Percentiles rank a stretch among this genome's conserved stretches.
phyloP scores from a whole-genome alignment of 495 filamentous ascomycete species.

The Arthonia radiata region DNA sequence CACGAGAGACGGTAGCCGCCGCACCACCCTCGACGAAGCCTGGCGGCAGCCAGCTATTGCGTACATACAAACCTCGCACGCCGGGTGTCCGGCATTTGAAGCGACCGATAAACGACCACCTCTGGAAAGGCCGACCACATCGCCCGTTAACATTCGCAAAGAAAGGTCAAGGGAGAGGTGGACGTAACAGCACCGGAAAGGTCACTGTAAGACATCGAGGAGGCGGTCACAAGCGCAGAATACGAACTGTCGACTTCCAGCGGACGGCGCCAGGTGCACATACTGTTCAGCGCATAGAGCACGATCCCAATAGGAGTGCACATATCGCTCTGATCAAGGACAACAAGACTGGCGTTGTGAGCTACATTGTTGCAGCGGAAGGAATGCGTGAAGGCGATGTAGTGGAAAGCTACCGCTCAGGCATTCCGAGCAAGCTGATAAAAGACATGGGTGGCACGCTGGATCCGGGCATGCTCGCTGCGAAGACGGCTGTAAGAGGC shows the following conservation, averaged over 20 bases:
- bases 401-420: constrained; percentile 69
- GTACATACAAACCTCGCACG: constrained; percentile 83
- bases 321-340: constrained; percentile 74
- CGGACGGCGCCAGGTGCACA: constrained; percentile 56
- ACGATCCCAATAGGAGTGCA: constrained; percentile 77
- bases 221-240: constrained; percentile 73
- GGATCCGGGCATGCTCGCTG: constrained; percentile 83
- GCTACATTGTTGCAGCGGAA: constrained; percentile 80
- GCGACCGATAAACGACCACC: constrained; percentile 80
- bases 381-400: constrained; percentile 80
- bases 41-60: too few relatives aligned
- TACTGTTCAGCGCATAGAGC: constrained; percentile 76
- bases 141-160: constrained; percentile 67
- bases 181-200: constrained; percentile 62
- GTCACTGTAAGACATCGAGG: constrained; percentile 79
- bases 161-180: constrained; percentile 75
- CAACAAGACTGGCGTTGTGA: constrained; percentile 39
- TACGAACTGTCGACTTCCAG: constrained; percentile 70
- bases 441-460: constrained; percentile 72
- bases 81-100: constrained; percentile 81
- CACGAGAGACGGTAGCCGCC: not conserved
- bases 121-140: constrained; percentile 78
- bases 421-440: constrained; percentile 64
- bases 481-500: constrained; percentile 79
- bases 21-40: not conserved